Conservation (phyloP, 169 alveolate genomes). For the Eimeria maxima region DNA sequence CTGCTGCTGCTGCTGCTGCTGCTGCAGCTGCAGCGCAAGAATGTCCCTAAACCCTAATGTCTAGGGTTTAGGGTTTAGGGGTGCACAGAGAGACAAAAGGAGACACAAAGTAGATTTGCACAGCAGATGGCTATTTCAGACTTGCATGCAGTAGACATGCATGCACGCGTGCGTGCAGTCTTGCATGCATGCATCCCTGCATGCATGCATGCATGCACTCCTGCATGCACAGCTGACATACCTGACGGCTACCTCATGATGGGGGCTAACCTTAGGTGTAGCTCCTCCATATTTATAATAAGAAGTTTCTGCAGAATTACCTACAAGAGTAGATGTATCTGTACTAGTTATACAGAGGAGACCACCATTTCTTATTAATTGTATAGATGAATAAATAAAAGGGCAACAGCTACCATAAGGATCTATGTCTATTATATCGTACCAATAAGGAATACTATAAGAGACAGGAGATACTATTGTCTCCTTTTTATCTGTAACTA, state of each 20-base stretch:
- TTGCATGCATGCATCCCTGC: background rate
- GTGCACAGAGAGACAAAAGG: too few relatives aligned
- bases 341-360: slow-evolving; percentile 95
- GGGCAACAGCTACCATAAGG: slow-evolving; percentile 97
- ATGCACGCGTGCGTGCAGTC: background rate
- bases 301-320: slow-evolving; percentile 93
- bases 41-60: too few relatives aligned
- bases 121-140: too few relatives aligned
- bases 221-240: too few relatives aligned
- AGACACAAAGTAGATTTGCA: too few relatives aligned
- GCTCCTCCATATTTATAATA: slow-evolving; percentile 96
- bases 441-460: slow-evolving; percentile 82
- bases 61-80: too few relatives aligned
- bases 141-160: background rate
- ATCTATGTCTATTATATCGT: slow-evolving; percentile 95
- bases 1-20: background rate
- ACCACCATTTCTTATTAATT: slow-evolving; percentile 87
- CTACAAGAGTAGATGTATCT: slow-evolving; percentile 96
- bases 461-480: too few relatives aligned
- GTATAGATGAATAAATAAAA: slow-evolving; percentile 94
- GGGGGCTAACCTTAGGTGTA: slow-evolving; percentile 90
- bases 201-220: background rate
- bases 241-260: slow-evolving; percentile 94
- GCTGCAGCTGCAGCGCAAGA: background rate
- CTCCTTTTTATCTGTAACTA: background rate